Evolutionary conservation across 1,139 yeast genomes (phyloP).

Genomic region (Candida sp.): DNA sequence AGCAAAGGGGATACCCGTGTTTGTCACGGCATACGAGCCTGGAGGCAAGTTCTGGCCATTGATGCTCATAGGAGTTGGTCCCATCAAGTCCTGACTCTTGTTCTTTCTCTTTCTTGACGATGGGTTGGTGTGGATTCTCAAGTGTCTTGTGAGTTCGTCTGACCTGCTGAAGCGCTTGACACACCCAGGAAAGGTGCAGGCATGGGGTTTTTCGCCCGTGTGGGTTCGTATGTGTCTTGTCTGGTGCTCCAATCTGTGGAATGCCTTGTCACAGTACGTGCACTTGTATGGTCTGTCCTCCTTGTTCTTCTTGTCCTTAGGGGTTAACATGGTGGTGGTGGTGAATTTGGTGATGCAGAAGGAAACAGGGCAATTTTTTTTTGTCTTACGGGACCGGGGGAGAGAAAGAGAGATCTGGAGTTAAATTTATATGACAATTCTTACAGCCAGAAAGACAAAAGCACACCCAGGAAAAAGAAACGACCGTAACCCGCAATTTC

Average conservation of each 20-base stretch:
- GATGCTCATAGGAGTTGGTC: constrained; percentile 7
- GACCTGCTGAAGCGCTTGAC: constrained; percentile 83
- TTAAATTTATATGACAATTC: background rate
- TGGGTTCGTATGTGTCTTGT: constrained; percentile 95
- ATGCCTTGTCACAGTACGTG: constrained; percentile 90
- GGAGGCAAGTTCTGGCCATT: constrained; percentile 7
- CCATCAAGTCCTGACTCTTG: constrained; percentile 9
- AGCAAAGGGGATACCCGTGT: constrained; percentile 29
- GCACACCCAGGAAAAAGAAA: background rate
- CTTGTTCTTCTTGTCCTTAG: constrained; percentile 4
- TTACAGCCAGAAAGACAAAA: background rate
- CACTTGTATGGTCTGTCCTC: constrained; percentile 78
- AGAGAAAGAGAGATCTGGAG: background rate
- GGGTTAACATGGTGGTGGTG: background rate
- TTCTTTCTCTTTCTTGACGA: constrained; percentile 57
- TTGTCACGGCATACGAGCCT: constrained; percentile 8
- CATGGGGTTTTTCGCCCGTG: constrained; percentile 95
- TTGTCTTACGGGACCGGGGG: background rate
- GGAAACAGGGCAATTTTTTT: background rate
- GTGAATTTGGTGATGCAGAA: background rate
- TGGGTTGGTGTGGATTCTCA: constrained; percentile 86
- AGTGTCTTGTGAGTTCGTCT: constrained; percentile 91
- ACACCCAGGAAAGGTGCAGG: constrained; percentile 88
- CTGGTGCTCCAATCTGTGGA: constrained; percentile 91
- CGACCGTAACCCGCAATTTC: background rate